Evolutionary conservation across 306 rosid species (phyloP).

Genomic region (Acacia melanoxylon): DNA sequence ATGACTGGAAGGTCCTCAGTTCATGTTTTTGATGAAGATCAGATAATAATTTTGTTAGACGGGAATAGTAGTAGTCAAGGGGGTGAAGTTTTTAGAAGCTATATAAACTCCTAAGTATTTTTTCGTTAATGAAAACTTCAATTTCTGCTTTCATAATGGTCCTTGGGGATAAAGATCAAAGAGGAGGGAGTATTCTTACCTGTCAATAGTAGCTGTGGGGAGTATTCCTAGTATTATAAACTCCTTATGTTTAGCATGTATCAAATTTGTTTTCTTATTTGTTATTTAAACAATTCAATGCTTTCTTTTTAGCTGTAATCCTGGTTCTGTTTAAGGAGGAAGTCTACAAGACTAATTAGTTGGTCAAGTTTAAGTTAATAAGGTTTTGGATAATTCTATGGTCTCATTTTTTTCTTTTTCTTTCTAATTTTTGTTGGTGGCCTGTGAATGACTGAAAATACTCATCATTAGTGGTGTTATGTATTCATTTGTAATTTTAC

Average conservation of each 20-base stretch:
- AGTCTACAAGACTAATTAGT: neutral
- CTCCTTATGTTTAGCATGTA: neutral
- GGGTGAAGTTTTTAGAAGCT: neutral
- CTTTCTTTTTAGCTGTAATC: neutral
- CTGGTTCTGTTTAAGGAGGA: neutral
- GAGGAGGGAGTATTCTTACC: neutral
- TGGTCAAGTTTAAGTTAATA: neutral
- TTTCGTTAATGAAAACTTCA: neutral
- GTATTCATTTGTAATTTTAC: neutral
- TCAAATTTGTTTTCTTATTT: neutral
- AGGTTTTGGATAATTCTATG: neutral
- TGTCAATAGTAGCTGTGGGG: neutral
- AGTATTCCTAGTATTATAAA: neutral
- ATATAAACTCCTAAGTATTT: neutral
- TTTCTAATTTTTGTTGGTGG: neutral
- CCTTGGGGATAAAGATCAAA: neutral
- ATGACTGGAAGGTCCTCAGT: neutral
- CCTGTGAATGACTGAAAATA: neutral
- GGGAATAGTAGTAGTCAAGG: neutral
- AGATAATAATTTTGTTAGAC: neutral
- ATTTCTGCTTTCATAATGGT: neutral
- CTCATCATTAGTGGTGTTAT: neutral
- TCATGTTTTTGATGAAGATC: neutral
- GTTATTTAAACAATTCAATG: neutral
- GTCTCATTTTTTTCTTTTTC: neutral